Conservation (phyloP, 2,329 filamentous ascomycete genomes). For the Chrysoporthe deuterocubensis region DNA sequence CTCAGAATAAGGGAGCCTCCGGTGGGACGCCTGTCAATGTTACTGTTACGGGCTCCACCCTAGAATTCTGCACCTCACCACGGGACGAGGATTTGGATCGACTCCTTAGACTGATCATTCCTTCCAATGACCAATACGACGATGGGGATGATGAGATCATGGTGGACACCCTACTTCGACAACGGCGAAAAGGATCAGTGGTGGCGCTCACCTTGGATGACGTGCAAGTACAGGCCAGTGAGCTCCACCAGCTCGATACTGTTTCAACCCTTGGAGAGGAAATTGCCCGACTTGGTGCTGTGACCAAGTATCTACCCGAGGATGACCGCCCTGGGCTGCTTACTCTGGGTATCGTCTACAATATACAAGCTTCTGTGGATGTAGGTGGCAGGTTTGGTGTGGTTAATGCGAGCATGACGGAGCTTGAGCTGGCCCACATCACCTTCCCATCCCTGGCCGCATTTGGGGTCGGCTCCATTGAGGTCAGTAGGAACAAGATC, state of each 20-base stretch:
- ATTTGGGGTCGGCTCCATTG: constrained; percentile 69
- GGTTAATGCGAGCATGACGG: constrained; percentile 60
- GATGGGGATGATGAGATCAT: constrained; percentile 91
- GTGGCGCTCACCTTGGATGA: constrained; percentile 71
- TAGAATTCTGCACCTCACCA: constrained; percentile 75
- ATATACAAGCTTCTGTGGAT: constrained; percentile 63
- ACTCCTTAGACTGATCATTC: constrained; percentile 83
- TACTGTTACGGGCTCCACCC: constrained; percentile 66
- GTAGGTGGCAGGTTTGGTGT: constrained; percentile 72
- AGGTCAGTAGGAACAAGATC: constrained; percentile 64
- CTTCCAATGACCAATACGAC: constrained; percentile 86
- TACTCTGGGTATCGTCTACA: constrained; percentile 70
- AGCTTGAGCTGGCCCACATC: constrained; percentile 78
- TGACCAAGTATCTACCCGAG: constrained; percentile 93
- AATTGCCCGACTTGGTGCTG: constrained; percentile 78
- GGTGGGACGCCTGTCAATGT: constrained; percentile 65
- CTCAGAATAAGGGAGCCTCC: constrained; percentile 58
- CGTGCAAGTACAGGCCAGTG: constrained; percentile 64
- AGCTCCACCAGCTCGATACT: constrained; percentile 66
- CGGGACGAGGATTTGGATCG: constrained; percentile 80
- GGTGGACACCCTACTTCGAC: constrained; percentile 85
- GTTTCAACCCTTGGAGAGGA: constrained; percentile 78
- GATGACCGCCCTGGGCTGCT: constrained; percentile 91
- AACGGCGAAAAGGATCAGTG: constrained; percentile 84
- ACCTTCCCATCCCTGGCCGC: constrained; percentile 83